Conservation (phyloP, 2,329 filamentous ascomycete species). For the Sporothrix mexicana region DNA sequence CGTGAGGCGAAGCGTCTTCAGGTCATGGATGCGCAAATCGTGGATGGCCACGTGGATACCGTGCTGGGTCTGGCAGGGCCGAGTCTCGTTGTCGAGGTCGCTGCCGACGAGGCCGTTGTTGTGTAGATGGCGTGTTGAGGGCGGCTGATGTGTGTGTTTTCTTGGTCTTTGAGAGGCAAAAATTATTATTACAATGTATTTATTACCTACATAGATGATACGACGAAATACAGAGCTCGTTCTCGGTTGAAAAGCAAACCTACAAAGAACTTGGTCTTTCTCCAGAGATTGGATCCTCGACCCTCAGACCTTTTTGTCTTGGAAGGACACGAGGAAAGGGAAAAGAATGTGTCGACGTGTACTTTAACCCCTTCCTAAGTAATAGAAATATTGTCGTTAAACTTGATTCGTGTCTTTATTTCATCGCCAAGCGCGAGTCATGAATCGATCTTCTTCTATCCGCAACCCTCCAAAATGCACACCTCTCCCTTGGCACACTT, state of each 20-base stretch:
- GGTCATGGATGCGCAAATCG: neutral
- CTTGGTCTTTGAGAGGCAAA: too few species aligned
- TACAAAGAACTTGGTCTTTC: too few species aligned
- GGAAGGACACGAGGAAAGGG: too few species aligned
- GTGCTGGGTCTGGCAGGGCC: neutral
- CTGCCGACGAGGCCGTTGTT: neutral
- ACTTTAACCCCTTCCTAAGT: too few species aligned
- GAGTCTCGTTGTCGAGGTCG: neutral
- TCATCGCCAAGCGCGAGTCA: neutral
- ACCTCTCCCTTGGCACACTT: neutral
- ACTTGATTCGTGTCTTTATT: too few species aligned
- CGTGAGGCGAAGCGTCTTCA: slow-evolving; percentile 25
- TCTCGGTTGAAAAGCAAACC: too few species aligned
- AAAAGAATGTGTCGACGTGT: too few species aligned
- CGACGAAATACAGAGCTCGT: too few species aligned
- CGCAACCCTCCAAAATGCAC: neutral
- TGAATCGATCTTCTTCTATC: neutral
- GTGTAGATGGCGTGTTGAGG: neutral
- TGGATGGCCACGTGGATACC: neutral
- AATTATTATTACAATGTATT: slow-evolving; percentile 5
- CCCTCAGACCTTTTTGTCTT: too few species aligned
- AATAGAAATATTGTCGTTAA: too few species aligned
- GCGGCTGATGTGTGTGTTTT: neutral
- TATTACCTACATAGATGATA: neutral
- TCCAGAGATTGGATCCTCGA: too few species aligned